Base-by-base conservation (phyloP, 1,284 basidiomycete species). In the Phylloboletellus chloephorus region DNA sequence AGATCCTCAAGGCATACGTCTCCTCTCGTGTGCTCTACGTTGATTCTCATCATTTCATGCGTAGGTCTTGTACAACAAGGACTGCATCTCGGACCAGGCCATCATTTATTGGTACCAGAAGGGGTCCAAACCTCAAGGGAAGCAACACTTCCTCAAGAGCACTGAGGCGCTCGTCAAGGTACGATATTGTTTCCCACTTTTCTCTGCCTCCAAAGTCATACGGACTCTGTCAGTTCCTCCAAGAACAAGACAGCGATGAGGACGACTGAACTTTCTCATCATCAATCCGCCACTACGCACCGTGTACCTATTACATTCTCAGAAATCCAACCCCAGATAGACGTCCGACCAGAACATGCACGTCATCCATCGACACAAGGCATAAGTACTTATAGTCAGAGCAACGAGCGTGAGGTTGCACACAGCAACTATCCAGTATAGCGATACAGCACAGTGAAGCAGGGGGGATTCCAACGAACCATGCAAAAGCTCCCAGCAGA, bases 41-140 rank as follows among this genome's bases (percentile, higher is more conserved):
- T 17, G 13, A 43, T 31, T 38, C 29, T 40, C 42, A 40, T 45
- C 5, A 20, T 11, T 7, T 31, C 31, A 5, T 30, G 5, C 2
- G 37, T 50, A 90, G 87, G 82, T 93, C 58, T 73, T 95, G 64
- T 97, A 97, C 70, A 94, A 93, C 66, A 82, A 87, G 57, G 94
- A 98, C 59, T 92, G 91, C 66, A 77, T 97, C 53, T 88, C 89
- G 46, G 91, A 94, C 60, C 87, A 93, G 63, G 93, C 94, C 48
- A 94, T 98, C 59, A 86, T 97, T 47, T 98, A 96, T 68, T 98
- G 94, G 94, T 76, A 91, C 67, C 82, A 88, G 67, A 98, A 98
- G 68, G 94, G 95, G 43, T 88, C 92, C 42, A 96, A 93, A 69
- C 78, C 90, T 1, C 88, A 96, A 63, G 94, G 93, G 39, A 84